Base-by-base conservation (phyloP, 2,329 filamentous ascomycete species). In the Colletotrichum kahawae region DNA sequence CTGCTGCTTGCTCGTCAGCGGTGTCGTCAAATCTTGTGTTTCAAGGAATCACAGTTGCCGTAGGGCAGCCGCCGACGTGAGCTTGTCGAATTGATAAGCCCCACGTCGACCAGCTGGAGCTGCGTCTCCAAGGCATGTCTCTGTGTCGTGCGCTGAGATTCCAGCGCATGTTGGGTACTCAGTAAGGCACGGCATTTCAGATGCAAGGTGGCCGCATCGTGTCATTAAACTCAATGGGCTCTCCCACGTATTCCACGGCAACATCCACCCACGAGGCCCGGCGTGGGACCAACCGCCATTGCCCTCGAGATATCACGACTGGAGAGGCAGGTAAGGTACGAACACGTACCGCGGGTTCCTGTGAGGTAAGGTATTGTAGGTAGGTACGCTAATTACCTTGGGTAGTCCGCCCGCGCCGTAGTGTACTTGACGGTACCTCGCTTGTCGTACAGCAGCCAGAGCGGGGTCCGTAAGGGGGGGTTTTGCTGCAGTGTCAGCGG, bases 291-390 rank as follows among this genome's bases (percentile, higher is more conserved):
- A 63, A 67, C 64, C 43, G 57, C 48, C 29, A n/a, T 65, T 75
- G 68, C 68, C 72, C 33, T 67, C 27, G 24, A 64, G 48, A 72
- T 75, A 72, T 57, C 24, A 60, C 57, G 57, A 33, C 29, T 60
- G 43, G 43, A 51, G 43, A 51, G 43, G 43, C 43, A 51, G 43
- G 48, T 27, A 27, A 51, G 43, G 48, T 36, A 34, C 13, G 9
- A 10, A 36, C 65, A 72, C 72, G 63, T 75, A 67, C 72, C 66
- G n/a, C 57, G 51, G 29, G 33, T 57, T 56, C 33, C 62, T 33
- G 51, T 54, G 31, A 24, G 24, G 24, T 24, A 27, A 27, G 24
- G 24, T 27, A 21, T 51, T 10, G 38, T 48, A 48, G 38, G 36
- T n/a, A 43, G 38, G 43, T 51, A 51, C 43, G 43, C 43, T 51